Evolutionary conservation across 2,329 filamentous ascomycete genomes (phyloP).

Genomic region (Cladosporium sp.): DNA sequence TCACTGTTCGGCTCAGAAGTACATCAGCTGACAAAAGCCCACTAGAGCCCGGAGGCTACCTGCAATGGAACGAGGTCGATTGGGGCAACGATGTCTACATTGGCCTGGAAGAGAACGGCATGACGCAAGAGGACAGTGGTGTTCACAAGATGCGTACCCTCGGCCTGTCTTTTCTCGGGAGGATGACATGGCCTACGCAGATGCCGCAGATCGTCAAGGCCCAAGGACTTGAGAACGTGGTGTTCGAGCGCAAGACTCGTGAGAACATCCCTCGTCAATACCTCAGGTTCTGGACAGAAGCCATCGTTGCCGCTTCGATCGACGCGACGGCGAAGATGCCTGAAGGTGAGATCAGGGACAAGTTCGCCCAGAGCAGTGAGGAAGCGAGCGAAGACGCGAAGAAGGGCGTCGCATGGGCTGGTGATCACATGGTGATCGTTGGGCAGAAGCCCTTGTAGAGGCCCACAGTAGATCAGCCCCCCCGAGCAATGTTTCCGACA

Average conservation of each 20-base stretch:
- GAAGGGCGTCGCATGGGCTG: slow-evolving; percentile 8
- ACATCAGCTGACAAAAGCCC: not conserved
- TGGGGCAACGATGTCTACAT: slow-evolving; percentile 6
- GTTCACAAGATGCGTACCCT: slow-evolving; percentile 1
- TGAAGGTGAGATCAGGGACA: not conserved
- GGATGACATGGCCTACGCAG: not conserved
- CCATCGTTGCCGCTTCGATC: slow-evolving; percentile 4
- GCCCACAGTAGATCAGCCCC: too few relatives aligned
- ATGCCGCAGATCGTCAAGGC: not conserved
- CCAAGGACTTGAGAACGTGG: not conserved
- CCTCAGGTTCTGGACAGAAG: slow-evolving; percentile 6
- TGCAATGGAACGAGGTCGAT: slow-evolving; percentile 15
- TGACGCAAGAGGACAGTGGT: not conserved
- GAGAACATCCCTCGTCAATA: slow-evolving; percentile 2
- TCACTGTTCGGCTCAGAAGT: not conserved
- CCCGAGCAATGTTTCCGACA: too few relatives aligned
- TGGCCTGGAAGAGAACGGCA: slow-evolving; percentile 5
- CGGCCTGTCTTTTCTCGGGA: slow-evolving; percentile 1
- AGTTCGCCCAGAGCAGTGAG: not conserved
- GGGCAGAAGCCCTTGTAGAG: not conserved
- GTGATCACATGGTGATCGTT: slow-evolving; percentile 6
- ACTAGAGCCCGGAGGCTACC: slow-evolving; percentile 11
- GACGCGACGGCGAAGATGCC: slow-evolving; percentile 4
- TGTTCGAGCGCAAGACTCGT: not conserved
- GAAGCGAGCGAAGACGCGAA: slow-evolving; percentile 7